phyloP scores from a whole-genome alignment of 257 asterid species.

The Solanum peruvianum region DNA sequence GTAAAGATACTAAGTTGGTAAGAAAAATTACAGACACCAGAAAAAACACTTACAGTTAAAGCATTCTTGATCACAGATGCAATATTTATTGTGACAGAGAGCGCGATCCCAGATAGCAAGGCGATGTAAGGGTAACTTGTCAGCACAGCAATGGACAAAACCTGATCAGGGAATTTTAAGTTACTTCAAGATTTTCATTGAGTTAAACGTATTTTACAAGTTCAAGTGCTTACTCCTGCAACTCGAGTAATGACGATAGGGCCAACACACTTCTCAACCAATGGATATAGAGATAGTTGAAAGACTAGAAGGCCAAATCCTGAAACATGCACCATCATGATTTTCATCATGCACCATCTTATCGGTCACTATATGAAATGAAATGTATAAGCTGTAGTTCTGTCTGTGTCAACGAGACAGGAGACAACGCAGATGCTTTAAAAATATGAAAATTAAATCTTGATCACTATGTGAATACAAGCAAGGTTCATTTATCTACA shows the following conservation, averaged over 20 bases:
- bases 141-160: slow-evolving; percentile 50
- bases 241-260: slow-evolving; percentile 49
- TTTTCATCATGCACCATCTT: background rate
- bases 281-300: slow-evolving; percentile 60
- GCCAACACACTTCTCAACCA: slow-evolving; percentile 47
- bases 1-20: background rate
- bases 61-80: slow-evolving; percentile 67
- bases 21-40: background rate
- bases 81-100: slow-evolving; percentile 35
- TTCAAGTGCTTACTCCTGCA: slow-evolving; percentile 43
- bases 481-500: background rate
- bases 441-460: background rate
- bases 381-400: background rate
- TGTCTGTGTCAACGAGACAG: background rate
- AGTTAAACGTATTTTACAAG: background rate
- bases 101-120: slow-evolving; percentile 39
- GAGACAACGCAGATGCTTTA: background rate
- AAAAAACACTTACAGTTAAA: slow-evolving; percentile 44
- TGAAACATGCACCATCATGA: slow-evolving; percentile 10
- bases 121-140: slow-evolving; percentile 66
- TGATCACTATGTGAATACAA: background rate
- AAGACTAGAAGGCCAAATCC: slow-evolving; percentile 63
- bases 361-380: background rate
- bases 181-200: background rate
- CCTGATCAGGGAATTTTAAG: slow-evolving; percentile 12